Conservation (phyloP, 495 filamentous ascomycete genomes). For the Chaetomium cochliodes region DNA sequence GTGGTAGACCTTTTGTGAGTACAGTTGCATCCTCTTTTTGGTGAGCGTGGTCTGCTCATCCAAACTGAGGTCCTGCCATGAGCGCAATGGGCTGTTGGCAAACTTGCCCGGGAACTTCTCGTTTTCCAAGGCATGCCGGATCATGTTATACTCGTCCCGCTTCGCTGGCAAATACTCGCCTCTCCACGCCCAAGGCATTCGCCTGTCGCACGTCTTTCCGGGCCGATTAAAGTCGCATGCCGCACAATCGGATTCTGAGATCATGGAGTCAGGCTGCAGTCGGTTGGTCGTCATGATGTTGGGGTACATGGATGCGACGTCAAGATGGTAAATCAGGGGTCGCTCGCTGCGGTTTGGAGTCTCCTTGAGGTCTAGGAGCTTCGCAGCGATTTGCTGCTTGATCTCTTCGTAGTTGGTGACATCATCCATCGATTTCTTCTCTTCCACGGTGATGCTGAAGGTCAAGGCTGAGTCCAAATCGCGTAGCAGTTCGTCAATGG, state of each 20-base stretch:
- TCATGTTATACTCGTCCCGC: conserved; percentile 99
- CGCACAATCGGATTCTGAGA: conserved; percentile 90
- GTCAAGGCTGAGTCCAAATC: conserved; percentile 89
- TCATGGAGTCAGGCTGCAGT: conserved; percentile 97
- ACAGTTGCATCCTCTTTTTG: conserved; percentile 86
- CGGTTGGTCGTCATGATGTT: conserved; percentile 99
- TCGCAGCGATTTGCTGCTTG: conserved; percentile 74
- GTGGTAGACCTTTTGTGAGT: conserved; percentile 98
- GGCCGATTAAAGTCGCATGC: conserved; percentile 98
- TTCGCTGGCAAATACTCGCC: conserved; percentile 97
- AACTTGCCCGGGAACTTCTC: conserved; percentile 80
- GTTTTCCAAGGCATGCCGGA: conserved; percentile 86
- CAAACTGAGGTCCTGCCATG: conserved; percentile 73
- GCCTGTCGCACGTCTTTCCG: conserved; percentile 93
- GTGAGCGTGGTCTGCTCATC: conserved; percentile 82
- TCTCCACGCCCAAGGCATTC: conserved; percentile 97
- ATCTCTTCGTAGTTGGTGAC: conserved; percentile 91
- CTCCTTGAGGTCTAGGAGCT: conserved; percentile 69
- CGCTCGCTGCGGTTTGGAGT: conserved; percentile 79
- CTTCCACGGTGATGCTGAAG: conserved; percentile 91
- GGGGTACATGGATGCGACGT: conserved; percentile 99
- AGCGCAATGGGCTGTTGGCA: conserved; percentile 65
- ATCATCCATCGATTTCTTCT: conserved; percentile 90
- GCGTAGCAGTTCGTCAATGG: conserved; percentile 80
- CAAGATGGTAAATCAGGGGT: conserved; percentile 95